Evolutionary conservation across 306 rosid species (phyloP).

Genomic region (Cajanus cajan): DNA sequence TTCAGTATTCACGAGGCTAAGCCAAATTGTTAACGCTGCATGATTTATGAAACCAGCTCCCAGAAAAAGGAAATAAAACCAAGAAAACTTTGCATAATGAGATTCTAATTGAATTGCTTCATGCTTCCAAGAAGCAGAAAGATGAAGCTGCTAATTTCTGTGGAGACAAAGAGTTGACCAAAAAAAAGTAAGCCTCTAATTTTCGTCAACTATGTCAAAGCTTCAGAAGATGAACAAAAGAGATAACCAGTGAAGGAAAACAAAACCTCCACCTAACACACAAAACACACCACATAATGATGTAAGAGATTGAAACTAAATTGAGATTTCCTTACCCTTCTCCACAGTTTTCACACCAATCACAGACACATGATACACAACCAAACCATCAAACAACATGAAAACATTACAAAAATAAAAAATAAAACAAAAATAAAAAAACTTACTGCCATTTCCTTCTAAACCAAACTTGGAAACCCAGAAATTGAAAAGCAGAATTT

Average conservation of each 20-base stretch:
- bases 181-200: conserved; percentile 6
- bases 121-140: neutral
- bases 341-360: conserved; percentile 24
- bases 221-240: conserved; percentile 22
- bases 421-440: neutral
- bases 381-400: neutral
- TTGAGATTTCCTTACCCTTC: neutral
- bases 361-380: conserved; percentile 24
- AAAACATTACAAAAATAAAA: neutral
- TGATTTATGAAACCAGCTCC: conserved; percentile 8
- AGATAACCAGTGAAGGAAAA: neutral
- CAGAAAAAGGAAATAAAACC: neutral
- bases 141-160: neutral
- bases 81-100: neutral
- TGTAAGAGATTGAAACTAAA: conserved; percentile 29
- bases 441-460: conserved; percentile 74
- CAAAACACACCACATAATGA: conserved; percentile 30
- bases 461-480: conserved; percentile 42
- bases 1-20: conserved; percentile 35
- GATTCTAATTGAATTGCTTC: conserved; percentile 18
- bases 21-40: conserved; percentile 3
- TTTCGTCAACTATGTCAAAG: conserved; percentile 41
- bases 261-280: too few species aligned
- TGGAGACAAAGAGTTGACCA: conserved; percentile 4
- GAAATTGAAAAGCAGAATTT: conserved; percentile 29